phyloP scores from a whole-genome alignment of 2,329 filamentous ascomycete species.

The Colletotrichum agaves region DNA sequence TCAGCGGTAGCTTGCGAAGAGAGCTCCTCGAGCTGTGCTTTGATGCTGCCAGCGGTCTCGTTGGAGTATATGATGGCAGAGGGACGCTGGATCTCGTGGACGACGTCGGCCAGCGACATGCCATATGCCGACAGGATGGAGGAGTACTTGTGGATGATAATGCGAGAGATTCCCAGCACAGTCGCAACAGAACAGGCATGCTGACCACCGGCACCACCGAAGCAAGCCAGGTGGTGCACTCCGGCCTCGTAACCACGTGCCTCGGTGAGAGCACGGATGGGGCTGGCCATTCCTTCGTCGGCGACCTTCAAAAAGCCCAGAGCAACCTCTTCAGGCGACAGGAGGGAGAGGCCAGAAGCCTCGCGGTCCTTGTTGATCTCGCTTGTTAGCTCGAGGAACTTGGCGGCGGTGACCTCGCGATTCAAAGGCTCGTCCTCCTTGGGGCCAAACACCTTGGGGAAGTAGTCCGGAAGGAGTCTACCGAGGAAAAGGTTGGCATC shows the following conservation, averaged over 20 bases:
- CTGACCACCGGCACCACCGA: slow-evolving; percentile 53
- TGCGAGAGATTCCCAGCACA: slow-evolving; percentile 54
- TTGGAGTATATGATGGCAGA: slow-evolving; percentile 43
- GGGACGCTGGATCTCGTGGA: slow-evolving; percentile 53
- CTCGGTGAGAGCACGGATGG: slow-evolving; percentile 50
- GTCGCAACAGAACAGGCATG: slow-evolving; percentile 56
- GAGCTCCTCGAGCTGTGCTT: slow-evolving; percentile 46
- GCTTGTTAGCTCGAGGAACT: slow-evolving; percentile 54
- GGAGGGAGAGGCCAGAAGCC: slow-evolving; percentile 40
- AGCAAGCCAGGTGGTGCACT: slow-evolving; percentile 49
- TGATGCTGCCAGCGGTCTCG: slow-evolving; percentile 35
- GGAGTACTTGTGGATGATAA: slow-evolving; percentile 57
- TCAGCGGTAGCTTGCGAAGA: slow-evolving; percentile 45
- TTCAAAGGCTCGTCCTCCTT: slow-evolving; percentile 69
- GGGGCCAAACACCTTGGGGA: slow-evolving; percentile 78
- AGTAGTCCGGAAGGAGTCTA: slow-evolving; percentile 69
- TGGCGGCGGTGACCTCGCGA: slow-evolving; percentile 50
- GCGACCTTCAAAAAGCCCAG: slow-evolving; percentile 51
- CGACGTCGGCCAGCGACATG: slow-evolving; percentile 57
- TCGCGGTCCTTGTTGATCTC: slow-evolving; percentile 53
- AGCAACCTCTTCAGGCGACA: slow-evolving; percentile 50
- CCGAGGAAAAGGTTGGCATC: slow-evolving; percentile 78
- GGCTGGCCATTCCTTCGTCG: slow-evolving; percentile 49
- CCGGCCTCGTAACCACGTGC: slow-evolving; percentile 49
- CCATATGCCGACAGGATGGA: slow-evolving; percentile 59